Conservation (phyloP, 805 yeast genomes). For the Saccharomycopsis fodiens region DNA sequence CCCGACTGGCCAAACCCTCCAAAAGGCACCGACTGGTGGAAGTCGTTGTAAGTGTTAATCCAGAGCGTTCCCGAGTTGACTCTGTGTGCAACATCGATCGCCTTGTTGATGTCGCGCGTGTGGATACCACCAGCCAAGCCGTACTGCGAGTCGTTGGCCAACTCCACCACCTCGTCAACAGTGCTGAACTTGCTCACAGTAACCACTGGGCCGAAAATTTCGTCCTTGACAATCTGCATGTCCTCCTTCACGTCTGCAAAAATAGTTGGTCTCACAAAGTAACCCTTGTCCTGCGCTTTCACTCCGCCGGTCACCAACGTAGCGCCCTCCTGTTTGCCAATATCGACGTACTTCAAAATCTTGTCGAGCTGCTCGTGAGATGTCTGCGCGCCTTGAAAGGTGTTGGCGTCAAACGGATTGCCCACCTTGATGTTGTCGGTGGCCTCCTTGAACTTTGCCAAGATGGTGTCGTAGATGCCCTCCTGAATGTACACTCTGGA, state of each 20-base stretch:
- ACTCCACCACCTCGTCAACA: slow-evolving; percentile 68
- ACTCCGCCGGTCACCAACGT: slow-evolving; percentile 64
- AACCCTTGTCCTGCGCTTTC: slow-evolving; percentile 54
- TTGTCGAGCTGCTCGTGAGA: slow-evolving; percentile 71
- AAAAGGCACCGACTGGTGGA: slow-evolving; percentile 83
- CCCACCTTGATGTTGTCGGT: slow-evolving; percentile 63
- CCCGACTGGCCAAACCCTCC: slow-evolving; percentile 93
- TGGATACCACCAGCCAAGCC: slow-evolving; percentile 92
- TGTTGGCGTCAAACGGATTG: slow-evolving; percentile 70
- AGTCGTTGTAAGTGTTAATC: slow-evolving; percentile 86
- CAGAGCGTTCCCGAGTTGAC: slow-evolving; percentile 86
- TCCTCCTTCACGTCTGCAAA: slow-evolving; percentile 62
- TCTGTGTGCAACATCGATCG: slow-evolving; percentile 65
- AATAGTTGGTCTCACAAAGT: slow-evolving; percentile 64
- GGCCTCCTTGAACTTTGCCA: slow-evolving; percentile 48
- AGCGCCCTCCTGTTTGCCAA: slow-evolving; percentile 82
- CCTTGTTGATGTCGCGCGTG: slow-evolving; percentile 66
- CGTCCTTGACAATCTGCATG: slow-evolving; percentile 67
- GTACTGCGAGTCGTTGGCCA: slow-evolving; percentile 75
- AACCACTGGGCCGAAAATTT: slow-evolving; percentile 89
- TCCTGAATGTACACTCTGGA: slow-evolving; percentile 88
- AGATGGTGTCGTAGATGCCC: slow-evolving; percentile 68
- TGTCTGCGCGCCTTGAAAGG: slow-evolving; percentile 90
- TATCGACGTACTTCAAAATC: slow-evolving; percentile 67
- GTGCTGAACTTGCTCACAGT: slow-evolving; percentile 74